These are phyloP conservation scores for Hemisphaericaspora xylofermentans DNA, from an alignment of 1,139 yeast species.

Conservation along the genomic window DNA sequence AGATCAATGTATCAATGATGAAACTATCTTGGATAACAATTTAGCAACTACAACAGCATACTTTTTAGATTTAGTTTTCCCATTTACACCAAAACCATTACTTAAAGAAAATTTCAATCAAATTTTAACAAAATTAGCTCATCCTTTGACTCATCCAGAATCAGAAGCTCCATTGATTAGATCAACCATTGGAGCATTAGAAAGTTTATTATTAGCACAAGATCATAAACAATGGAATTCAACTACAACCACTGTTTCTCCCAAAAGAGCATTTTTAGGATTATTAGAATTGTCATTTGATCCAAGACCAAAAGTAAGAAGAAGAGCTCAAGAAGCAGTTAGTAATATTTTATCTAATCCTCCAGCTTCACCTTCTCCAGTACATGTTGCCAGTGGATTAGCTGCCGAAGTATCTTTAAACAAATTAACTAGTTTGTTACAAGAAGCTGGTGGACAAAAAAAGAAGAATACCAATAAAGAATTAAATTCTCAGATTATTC, in stretches of 20 bases:
- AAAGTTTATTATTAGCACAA: slow-evolving; percentile 75
- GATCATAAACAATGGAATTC: slow-evolving; percentile 73
- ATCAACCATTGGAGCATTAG: slow-evolving; percentile 84
- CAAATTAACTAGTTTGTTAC: slow-evolving; percentile 47
- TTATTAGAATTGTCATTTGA: slow-evolving; percentile 79
- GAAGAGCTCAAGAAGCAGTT: slow-evolving; percentile 90
- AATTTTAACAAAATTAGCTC: slow-evolving; percentile 76
- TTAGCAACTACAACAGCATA: slow-evolving; percentile 79
- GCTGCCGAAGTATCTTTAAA: slow-evolving; percentile 71
- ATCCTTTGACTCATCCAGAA: slow-evolving; percentile 65
- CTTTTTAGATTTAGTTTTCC: slow-evolving; percentile 76
- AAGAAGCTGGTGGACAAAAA: slow-evolving; percentile 17
- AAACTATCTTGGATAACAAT: slow-evolving; percentile 53
- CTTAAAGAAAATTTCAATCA: slow-evolving; percentile 73
- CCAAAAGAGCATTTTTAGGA: slow-evolving; percentile 80
- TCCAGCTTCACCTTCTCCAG: slow-evolving; percentile 78
- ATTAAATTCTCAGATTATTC: slow-evolving; percentile 60
- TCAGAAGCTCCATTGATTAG: slow-evolving; percentile 84
- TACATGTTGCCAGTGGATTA: slow-evolving; percentile 70
- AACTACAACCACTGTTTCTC: slow-evolving; percentile 56
- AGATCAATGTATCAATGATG: slow-evolving; percentile 66
- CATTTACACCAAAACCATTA: slow-evolving; percentile 67
- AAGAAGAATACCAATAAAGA: slow-evolving; percentile 46
- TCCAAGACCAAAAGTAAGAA: slow-evolving; percentile 92
- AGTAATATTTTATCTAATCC: slow-evolving; percentile 60